phyloP scores from a whole-genome alignment of 1,139 yeast genomes.

The Candida tropicalis region DNA sequence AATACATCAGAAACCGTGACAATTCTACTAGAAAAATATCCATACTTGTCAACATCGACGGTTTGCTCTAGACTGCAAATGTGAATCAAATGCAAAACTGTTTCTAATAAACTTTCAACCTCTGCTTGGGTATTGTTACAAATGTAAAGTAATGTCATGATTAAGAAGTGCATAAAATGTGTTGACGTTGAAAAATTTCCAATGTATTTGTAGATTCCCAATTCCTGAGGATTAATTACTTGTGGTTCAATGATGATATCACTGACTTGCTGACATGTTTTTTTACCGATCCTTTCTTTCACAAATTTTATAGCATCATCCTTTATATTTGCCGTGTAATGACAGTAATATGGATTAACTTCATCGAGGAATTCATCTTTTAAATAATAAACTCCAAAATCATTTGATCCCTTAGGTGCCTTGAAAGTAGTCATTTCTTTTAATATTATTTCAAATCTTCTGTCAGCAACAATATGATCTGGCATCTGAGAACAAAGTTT shows the following conservation, averaged over 20 bases:
- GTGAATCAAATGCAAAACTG: conserved; percentile 71
- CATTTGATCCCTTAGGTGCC: conserved; percentile 66
- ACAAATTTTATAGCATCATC: conserved; percentile 71
- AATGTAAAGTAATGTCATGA: conserved; percentile 49
- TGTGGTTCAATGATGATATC: conserved; percentile 57
- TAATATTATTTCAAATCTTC: conserved; percentile 70
- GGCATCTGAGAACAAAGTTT: conserved; percentile 72
- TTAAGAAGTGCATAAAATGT: conserved; percentile 54
- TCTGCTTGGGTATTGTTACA: conserved; percentile 38
- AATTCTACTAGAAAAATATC: conserved; percentile 34
- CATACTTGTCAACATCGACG: conserved; percentile 31
- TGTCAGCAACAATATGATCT: conserved; percentile 72
- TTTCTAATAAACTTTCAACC: conserved; percentile 58
- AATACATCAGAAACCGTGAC: conserved; percentile 30
- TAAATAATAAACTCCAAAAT: conserved; percentile 68
- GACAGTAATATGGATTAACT: conserved; percentile 82
- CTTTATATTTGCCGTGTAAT: conserved; percentile 73
- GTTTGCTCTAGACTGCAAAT: conserved; percentile 42
- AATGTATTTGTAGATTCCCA: conserved; percentile 37
- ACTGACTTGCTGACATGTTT: conserved; percentile 33
- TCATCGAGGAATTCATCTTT: conserved; percentile 56
- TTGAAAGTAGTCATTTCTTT: conserved; percentile 60
- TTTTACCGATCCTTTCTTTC: conserved; percentile 42
- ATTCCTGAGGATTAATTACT: conserved; percentile 23
- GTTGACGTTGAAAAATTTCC: conserved; percentile 53